Conservation (phyloP, 2,329 filamentous ascomycete species). For the Elsinoe ampelina region DNA sequence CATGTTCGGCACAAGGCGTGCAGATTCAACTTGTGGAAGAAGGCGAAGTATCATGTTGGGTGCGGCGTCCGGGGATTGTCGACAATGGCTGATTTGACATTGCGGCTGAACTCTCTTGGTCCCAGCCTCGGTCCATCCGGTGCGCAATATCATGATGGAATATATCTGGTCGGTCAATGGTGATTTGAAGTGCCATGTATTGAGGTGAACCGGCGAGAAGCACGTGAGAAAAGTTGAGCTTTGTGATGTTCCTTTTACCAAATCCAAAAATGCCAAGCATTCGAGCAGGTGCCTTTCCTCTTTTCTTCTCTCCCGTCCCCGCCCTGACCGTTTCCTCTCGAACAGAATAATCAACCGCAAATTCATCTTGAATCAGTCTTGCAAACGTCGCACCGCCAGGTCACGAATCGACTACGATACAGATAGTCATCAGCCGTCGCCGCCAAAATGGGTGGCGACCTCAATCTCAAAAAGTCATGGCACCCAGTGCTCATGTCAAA, state of each 20-base stretch:
- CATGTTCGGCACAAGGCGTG: neutral
- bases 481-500: conserved; percentile 87
- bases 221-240: too few species aligned
- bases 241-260: neutral
- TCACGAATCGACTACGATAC: conserved; percentile 18
- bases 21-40: neutral
- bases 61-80: too few species aligned
- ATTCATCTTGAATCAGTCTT: neutral
- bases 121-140: neutral
- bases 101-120: neutral
- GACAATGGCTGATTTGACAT: neutral
- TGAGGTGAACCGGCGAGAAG: too few species aligned
- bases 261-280: neutral
- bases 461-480: conserved; percentile 89
- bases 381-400: neutral
- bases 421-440: conserved; percentile 16
- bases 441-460: conserved; percentile 77
- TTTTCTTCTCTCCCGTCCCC: neutral
- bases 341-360: neutral
- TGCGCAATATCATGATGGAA: too few species aligned
- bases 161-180: too few species aligned
- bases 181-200: too few species aligned
- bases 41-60: neutral
- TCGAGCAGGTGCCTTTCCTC: neutral
- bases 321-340: neutral